Conservation (phyloP, 2,329 filamentous ascomycete genomes). For the Fusarium proliferatum region DNA sequence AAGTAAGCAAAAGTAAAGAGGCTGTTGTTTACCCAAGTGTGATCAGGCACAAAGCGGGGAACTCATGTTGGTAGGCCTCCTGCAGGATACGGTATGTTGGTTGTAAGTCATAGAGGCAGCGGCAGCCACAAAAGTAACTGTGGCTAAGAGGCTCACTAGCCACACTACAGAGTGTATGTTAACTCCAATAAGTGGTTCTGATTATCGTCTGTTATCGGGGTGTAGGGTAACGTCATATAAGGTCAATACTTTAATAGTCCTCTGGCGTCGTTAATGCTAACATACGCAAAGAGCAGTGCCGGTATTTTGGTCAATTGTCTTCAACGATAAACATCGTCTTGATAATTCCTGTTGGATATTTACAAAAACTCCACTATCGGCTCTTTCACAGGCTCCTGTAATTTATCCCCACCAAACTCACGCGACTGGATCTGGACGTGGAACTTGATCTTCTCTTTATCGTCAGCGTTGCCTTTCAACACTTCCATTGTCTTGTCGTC, state of each 20-base stretch:
- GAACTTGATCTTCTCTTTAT: background rate
- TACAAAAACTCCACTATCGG: background rate
- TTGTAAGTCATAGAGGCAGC: background rate
- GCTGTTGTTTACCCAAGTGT: background rate
- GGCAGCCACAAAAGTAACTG: background rate
- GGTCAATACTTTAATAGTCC: no score
- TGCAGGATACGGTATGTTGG: background rate
- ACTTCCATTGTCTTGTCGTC: background rate
- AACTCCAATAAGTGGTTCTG: no score
- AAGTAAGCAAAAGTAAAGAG: background rate
- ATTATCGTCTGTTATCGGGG: no score
- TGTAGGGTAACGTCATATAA: no score
- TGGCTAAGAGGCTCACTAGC: background rate
- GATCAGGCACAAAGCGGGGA: background rate
- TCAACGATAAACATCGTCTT: fast-evolving
- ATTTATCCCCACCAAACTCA: background rate
- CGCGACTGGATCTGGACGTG: background rate
- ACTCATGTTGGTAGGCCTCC: background rate
- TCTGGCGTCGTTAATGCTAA: no score
- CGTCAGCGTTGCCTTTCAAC: background rate
- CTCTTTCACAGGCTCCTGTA: background rate
- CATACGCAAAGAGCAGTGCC: no score
- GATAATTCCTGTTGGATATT: background rate
- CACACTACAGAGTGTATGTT: background rate
- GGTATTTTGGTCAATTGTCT: fast-evolving